A percentile compares a stretch with the other conserved stretches of the same genome.
Conservation (phyloP, 148 eudicot species). For the Amaranthus palmeri region DNA sequence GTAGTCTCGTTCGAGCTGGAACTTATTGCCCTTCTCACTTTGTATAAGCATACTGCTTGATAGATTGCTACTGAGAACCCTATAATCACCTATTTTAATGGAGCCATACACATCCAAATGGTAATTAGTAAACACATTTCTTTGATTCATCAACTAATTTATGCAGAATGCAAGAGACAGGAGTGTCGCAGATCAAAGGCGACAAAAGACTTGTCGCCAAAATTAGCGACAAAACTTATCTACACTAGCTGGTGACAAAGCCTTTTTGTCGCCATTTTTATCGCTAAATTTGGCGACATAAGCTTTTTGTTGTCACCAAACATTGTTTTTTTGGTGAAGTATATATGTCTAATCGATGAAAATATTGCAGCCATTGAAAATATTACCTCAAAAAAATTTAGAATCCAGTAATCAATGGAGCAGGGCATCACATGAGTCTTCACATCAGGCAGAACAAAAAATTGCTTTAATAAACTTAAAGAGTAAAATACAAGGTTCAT, state of each 20-base stretch:
- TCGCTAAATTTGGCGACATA: too few relatives aligned
- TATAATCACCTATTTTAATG: conserved; percentile 10
- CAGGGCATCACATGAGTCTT: conserved; percentile 20
- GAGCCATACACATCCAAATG: too few relatives aligned
- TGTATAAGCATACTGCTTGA: conserved; percentile 20
- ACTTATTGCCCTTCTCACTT: conserved; percentile 13
- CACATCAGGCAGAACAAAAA: conserved; percentile 1
- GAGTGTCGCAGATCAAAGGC: too few relatives aligned
- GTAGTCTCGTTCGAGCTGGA: conserved; percentile 12
- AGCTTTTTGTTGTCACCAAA: too few relatives aligned
- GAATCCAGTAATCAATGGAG: conserved; percentile 19
- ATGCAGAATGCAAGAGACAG: too few relatives aligned
- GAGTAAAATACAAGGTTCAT: background rate
- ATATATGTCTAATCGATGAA: background rate
- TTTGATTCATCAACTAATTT: too few relatives aligned
- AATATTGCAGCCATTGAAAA: background rate
- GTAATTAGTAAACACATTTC: too few relatives aligned
- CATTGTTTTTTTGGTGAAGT: too few relatives aligned
- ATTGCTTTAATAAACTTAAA: background rate
- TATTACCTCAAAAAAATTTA: conserved; percentile 17
- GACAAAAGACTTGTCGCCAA: too few relatives aligned
- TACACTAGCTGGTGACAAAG: too few relatives aligned
- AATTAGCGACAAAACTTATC: too few relatives aligned
- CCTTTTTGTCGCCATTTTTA: too few relatives aligned
- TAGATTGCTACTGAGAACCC: conserved; percentile 21